Evolutionary conservation across 768 basidiomycete species (phyloP), one percentile per base, ranked within the genome.

Genomic region (Coprinopsis cinerea): DNA sequence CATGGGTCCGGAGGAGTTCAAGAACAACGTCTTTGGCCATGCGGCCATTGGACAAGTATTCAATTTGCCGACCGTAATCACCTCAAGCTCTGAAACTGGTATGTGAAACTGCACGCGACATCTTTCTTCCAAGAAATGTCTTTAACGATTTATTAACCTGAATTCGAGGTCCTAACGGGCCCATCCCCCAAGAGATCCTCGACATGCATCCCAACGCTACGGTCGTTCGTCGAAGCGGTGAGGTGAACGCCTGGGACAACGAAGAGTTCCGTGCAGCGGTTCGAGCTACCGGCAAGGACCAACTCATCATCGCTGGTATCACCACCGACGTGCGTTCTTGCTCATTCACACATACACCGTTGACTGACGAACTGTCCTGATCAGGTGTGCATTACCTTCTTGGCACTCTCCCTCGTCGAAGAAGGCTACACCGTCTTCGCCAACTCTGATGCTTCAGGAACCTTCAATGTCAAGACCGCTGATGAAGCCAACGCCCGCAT

Each of bases 171-270:
- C 74, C 75, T 2, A 77, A 77, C 55, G 74, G 76, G 2, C 75
- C 73, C 2, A 61, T 77, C 6, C 73, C 72, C 11, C 61, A 62
- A 49, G 75, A 76, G 51, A 69, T 78, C 28, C 23, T 67, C 14
- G 69, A 63, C 1, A 69, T 76, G 71, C 70, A 77, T 49, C 71
- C 73, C 1, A 56, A 71, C 44, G 72, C 72, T 0, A 65, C 74
- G 13, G 57, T 67, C 52, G 71, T 77, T 63, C 72, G 70, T 59
- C 66, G 76, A 13, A 60, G 70, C 22, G 76, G 74, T 2, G 74
- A 78, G 56, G 75, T 78, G 10, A 62, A 78, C 48, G 76, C 76
- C 7, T 78, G 76, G 76, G 75, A 78, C 55, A 76, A 74, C 56
- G 49, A 60, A 4, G 74, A 74, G 47, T 76, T 78, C 65, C 64